Evolutionary conservation across 2,329 filamentous ascomycete genomes (phyloP).

Genomic region (Sclerotinia trifoliorum): DNA sequence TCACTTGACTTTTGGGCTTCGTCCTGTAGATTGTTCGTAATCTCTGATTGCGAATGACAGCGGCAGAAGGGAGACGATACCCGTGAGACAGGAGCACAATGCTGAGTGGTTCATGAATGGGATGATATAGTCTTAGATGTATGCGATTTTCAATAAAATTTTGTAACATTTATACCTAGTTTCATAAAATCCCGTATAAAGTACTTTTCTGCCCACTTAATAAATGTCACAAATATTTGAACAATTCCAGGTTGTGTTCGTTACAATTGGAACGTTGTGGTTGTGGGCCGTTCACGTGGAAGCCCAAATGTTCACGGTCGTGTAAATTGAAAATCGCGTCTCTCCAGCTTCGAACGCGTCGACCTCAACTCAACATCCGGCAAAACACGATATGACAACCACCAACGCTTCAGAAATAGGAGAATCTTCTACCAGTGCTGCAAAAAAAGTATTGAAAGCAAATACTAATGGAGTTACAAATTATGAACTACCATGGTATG

Average conservation of each 20-base stretch:
- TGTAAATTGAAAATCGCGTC: constrained; percentile 32
- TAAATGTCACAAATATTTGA: neutral
- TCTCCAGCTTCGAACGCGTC: constrained; percentile 28
- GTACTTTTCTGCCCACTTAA: neutral
- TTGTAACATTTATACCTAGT: no score
- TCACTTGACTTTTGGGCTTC: neutral
- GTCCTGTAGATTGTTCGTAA: neutral
- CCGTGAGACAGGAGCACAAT: neutral
- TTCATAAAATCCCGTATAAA: no score
- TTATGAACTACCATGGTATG: constrained; percentile 79
- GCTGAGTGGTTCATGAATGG: neutral
- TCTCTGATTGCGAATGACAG: neutral
- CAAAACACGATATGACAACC: constrained; percentile 29
- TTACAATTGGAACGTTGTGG: neutral
- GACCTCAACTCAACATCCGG: constrained; percentile 15
- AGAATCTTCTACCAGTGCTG: constrained; percentile 58
- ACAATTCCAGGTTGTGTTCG: neutral
- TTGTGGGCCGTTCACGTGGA: neutral
- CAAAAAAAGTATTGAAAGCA: constrained; percentile 54
- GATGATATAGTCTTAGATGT: neutral
- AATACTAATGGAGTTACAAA: constrained; percentile 52
- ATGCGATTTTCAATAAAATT: no score
- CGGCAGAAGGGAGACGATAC: neutral
- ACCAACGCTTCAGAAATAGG: constrained; percentile 45
- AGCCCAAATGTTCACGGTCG: constrained; percentile 18